A percentile compares a stretch with the other conserved stretches of the same genome.
These are phyloP conservation scores for Xylariaceae sp. DNA, from an alignment of 2,329 filamentous ascomycete genomes.

Conservation along the genomic window DNA sequence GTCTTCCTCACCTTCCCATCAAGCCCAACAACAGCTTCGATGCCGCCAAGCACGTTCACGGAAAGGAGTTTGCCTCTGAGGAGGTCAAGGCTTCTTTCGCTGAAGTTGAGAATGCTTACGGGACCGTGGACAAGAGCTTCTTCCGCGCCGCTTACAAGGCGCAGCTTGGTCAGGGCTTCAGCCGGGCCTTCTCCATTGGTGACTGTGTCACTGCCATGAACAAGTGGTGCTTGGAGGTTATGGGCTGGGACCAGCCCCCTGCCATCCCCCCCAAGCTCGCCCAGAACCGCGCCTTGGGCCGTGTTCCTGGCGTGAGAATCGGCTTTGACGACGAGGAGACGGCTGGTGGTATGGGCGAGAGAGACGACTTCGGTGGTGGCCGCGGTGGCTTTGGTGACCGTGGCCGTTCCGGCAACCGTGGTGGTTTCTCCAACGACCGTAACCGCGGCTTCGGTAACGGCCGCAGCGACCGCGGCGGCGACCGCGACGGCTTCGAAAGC, in stretches of 20 bases:
- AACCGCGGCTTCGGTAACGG: no score
- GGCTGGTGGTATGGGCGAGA: not conserved
- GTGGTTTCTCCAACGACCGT: not conserved
- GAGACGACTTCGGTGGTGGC: not conserved
- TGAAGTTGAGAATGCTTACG: slow-evolving; percentile 40
- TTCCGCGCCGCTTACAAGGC: slow-evolving; percentile 41
- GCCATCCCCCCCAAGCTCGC: slow-evolving; percentile 27
- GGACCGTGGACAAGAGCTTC: slow-evolving; percentile 36
- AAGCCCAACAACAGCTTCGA: slow-evolving; percentile 48
- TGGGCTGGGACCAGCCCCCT: slow-evolving; percentile 49
- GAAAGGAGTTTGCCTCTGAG: slow-evolving; percentile 40
- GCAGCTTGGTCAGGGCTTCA: slow-evolving; percentile 48
- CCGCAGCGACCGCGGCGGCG: not conserved
- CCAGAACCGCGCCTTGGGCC: slow-evolving; percentile 24
- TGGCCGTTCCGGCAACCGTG: not conserved
- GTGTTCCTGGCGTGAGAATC: slow-evolving; percentile 28
- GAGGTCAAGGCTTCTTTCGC: slow-evolving; percentile 36
- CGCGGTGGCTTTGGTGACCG: slow-evolving; percentile 2
- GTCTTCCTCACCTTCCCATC: slow-evolving; percentile 57
- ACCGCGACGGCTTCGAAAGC: not conserved
- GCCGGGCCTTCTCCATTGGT: slow-evolving; percentile 33
- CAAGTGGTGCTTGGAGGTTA: slow-evolving; percentile 45
- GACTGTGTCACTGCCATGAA: slow-evolving; percentile 48
- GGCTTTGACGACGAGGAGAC: slow-evolving; percentile 19
- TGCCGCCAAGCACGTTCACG: slow-evolving; percentile 48